Base-by-base conservation (phyloP, 345 rosid genomes). In the Salix viminalis region DNA sequence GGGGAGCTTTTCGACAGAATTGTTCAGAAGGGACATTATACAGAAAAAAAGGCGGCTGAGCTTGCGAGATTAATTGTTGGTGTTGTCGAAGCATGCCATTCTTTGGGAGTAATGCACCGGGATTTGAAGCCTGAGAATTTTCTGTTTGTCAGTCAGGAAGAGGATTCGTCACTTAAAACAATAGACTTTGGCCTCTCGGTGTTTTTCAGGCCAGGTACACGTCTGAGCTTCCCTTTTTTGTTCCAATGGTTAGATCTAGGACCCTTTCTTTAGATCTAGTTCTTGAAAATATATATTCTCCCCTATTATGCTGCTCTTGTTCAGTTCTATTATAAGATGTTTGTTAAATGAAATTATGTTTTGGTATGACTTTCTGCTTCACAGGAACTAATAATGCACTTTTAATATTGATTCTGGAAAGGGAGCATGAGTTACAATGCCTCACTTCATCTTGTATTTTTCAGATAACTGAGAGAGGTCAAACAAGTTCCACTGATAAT, bases 51-150 rank as follows among this genome's bases (percentile, higher is more conserved):
- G 79, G 99, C 98, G 8, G 92, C 98, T 62, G 96, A 91, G 67
- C 96, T 95, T 28, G 91, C 98, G 0, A 90, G 92, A 73, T 52
- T 83, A 65, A 95, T 95, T 36, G 96, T 91, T 62, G 90, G 96
- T 75, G 94, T 95, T 77, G 91, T 95, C 0, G 89, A 95, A 83
- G 91, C 97, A 32, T 95, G 98, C 72, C 99, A 95, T 83, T 95
- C 99, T 67, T 84, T 93, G 3, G 99, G 99, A 46, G 99, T 95
- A 24, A 95, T 93, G 97, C 99, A 95, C 69, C 82, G 99, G 71
- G 99, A 95, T 80, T 87, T 95, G 83, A 95, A 95, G 90, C 99
- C 99, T 16, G 99, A 95, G 86, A 95, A 95, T 85, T 95, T 95
- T 79, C 92, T 95, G 52, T 95, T 95, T 79, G 82, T 88, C 0